Conservation (phyloP, 148 eudicot species). For the Hydrangea macrophylla region DNA sequence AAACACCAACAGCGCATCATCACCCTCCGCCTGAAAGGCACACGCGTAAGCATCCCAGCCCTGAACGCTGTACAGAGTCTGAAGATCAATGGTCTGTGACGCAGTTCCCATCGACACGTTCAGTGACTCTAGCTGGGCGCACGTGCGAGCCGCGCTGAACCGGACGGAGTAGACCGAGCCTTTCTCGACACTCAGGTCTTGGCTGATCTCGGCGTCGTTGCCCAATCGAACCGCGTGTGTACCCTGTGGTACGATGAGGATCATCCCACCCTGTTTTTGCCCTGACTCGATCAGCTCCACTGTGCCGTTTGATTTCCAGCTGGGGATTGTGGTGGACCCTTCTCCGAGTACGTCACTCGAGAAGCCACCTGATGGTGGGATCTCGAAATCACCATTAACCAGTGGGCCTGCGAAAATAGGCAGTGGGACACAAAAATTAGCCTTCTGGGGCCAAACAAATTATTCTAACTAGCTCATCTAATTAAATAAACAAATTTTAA, state of each 20-base stretch:
- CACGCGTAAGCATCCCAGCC: constrained; percentile 99
- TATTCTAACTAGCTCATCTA: too few species aligned
- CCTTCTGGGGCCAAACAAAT: too few species aligned
- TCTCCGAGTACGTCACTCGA: constrained; percentile 40
- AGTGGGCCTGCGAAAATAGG: constrained; percentile 50
- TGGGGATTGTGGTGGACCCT: constrained; percentile 53
- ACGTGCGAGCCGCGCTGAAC: constrained; percentile 94
- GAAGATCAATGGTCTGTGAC: constrained; percentile 74
- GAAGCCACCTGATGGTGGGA: constrained; percentile 82
- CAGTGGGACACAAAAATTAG: too few species aligned
- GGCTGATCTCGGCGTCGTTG: constrained; percentile 90
- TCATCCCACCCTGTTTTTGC: constrained; percentile 95
- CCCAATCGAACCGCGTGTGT: constrained; percentile 83
- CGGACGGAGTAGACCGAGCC: constrained; percentile 77
- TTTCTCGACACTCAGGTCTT: constrained; percentile 65
- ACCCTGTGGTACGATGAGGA: constrained; percentile 90
- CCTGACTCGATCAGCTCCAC: constrained; percentile 85
- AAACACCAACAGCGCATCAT: constrained; percentile 43
- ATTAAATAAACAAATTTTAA: too few species aligned
- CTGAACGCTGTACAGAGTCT: constrained; percentile 84
- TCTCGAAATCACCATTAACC: constrained; percentile 86
- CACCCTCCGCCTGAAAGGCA: constrained; percentile 74
- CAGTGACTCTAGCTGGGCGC: constrained; percentile 95
- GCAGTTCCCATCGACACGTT: constrained; percentile 75
- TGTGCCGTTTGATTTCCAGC: constrained; percentile 83